Evolutionary conservation across 2,329 filamentous ascomycete genomes (phyloP).

Genomic region (Ambrosiella cleistominuta): DNA sequence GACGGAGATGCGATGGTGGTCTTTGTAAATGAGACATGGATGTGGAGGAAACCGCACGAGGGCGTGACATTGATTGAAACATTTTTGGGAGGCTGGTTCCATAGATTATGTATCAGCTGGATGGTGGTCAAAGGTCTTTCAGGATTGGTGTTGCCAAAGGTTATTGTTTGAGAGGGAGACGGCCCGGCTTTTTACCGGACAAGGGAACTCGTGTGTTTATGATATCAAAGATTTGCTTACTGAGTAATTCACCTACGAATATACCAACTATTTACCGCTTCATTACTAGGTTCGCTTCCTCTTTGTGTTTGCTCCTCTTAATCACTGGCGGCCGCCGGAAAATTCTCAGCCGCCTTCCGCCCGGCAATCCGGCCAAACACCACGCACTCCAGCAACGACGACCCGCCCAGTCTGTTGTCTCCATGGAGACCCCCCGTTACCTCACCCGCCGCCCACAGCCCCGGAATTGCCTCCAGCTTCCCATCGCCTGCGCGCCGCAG

Average conservation of each 20-base stretch:
- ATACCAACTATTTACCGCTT: not conserved
- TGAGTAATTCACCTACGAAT: not conserved
- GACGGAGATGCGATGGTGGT: conserved; percentile 2
- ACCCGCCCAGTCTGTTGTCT: conserved; percentile 43
- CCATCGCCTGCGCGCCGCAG: conserved; percentile 23
- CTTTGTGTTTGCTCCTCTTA: not conserved
- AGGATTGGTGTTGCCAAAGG: not conserved
- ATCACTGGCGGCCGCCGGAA: not conserved
- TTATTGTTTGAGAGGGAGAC: not conserved
- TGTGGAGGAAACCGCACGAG: conserved; percentile 20
- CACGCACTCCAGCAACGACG: conserved; percentile 44
- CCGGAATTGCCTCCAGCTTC: conserved; percentile 28
- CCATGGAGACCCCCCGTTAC: conserved; percentile 48
- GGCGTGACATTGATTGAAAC: conserved; percentile 19
- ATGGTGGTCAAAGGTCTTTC: conserved; percentile 17
- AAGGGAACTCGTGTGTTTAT: not conserved
- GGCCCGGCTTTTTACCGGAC: not conserved
- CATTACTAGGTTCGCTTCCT: not conserved
- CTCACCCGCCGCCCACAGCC: conserved; percentile 46
- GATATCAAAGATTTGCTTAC: not conserved
- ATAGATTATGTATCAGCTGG: conserved; percentile 18
- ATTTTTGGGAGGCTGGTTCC: conserved; percentile 18
- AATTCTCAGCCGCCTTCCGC: conserved; percentile 23
- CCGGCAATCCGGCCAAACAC: conserved; percentile 45
- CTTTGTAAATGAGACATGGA: conserved; percentile 25